Evolutionary conservation across 495 filamentous ascomycete species (phyloP).

Genomic region (Aspergillus taichungensis): DNA sequence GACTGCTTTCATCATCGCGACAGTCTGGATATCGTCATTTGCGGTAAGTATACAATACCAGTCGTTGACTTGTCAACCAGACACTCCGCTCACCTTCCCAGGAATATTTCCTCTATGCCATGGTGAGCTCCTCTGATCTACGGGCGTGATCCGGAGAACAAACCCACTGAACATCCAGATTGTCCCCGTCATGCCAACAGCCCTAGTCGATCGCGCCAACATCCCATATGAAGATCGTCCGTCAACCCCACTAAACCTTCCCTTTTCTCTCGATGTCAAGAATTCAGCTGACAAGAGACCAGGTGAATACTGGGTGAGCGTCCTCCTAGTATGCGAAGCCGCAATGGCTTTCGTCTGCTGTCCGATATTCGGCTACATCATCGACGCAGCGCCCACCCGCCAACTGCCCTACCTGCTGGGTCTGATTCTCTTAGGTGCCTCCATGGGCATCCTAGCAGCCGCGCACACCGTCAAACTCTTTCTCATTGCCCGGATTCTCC

Average conservation of each 20-base stretch:
- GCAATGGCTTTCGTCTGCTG: slow-evolving; percentile 49
- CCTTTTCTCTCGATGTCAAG: neutral
- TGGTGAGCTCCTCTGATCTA: slow-evolving; percentile 13
- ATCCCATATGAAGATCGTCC: slow-evolving; percentile 46
- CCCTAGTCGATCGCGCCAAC: slow-evolving; percentile 43
- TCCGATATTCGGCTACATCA: slow-evolving; percentile 46
- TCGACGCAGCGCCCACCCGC: slow-evolving; percentile 39
- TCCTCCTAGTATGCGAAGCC: slow-evolving; percentile 53
- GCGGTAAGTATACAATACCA: slow-evolving; percentile 50
- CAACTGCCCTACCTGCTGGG: slow-evolving; percentile 51
- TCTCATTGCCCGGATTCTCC: slow-evolving; percentile 47
- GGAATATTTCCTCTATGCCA: slow-evolving; percentile 38
- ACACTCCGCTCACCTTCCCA: slow-evolving; percentile 1
- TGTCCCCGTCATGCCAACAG: slow-evolving; percentile 56
- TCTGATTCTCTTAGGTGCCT: slow-evolving; percentile 43
- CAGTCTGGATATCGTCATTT: slow-evolving; percentile 55
- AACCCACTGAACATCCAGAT: slow-evolving; percentile 18
- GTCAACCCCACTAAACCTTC: slow-evolving; percentile 26
- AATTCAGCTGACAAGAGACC: neutral
- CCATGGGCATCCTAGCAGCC: slow-evolving; percentile 48
- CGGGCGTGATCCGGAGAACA: neutral
- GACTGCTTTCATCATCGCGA: slow-evolving; percentile 51
- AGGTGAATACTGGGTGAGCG: slow-evolving; percentile 29
- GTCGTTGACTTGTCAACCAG: neutral
- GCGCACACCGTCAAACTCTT: slow-evolving; percentile 44